These are phyloP conservation scores for Oryza glaberrima DNA, from an alignment of 176 grass and related monocot genomes.

Conservation along the genomic window DNA sequence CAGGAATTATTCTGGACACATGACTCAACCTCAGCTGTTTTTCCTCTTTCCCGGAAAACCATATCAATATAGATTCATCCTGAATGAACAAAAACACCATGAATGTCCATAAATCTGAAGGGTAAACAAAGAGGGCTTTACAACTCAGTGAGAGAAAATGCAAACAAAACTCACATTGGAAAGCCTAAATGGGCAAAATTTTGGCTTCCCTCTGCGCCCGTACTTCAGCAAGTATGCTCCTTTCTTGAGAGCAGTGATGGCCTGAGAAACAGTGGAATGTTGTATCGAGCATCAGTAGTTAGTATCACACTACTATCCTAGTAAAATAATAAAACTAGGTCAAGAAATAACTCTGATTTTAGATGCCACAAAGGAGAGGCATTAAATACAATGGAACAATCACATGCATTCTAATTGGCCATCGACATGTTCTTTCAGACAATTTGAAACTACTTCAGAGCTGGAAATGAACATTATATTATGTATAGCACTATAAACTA, in stretches of 20 bases:
- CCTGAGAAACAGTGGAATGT: constrained; percentile 49
- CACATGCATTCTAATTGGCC: background rate
- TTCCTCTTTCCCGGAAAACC: constrained; percentile 92
- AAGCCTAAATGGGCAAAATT: constrained; percentile 89
- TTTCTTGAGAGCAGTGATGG: constrained; percentile 89
- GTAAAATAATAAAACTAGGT: background rate
- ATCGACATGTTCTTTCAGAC: constrained; percentile 3
- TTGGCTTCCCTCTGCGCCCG: constrained; percentile 81
- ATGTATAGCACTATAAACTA: background rate
- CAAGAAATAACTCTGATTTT: background rate
- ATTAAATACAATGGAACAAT: background rate
- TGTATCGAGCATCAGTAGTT: constrained; percentile 33
- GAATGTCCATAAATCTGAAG: constrained; percentile 7
- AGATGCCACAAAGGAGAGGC: background rate
- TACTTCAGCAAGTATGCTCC: constrained; percentile 86
- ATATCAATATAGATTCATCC: constrained; percentile 83
- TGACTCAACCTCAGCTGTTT: constrained; percentile 85
- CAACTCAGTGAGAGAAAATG: constrained; percentile 22
- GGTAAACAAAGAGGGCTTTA: constrained; percentile 3
- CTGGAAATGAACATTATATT: constrained; percentile 12
- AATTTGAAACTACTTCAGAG: background rate
- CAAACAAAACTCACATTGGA: constrained; percentile 65
- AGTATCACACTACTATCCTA: constrained; percentile 4
- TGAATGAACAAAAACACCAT: constrained; percentile 45
- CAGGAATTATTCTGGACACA: constrained; percentile 92